These are phyloP conservation scores for Plasmopara muralis DNA, from an alignment of 352 stramenopile genomes.

Conservation along the genomic window DNA sequence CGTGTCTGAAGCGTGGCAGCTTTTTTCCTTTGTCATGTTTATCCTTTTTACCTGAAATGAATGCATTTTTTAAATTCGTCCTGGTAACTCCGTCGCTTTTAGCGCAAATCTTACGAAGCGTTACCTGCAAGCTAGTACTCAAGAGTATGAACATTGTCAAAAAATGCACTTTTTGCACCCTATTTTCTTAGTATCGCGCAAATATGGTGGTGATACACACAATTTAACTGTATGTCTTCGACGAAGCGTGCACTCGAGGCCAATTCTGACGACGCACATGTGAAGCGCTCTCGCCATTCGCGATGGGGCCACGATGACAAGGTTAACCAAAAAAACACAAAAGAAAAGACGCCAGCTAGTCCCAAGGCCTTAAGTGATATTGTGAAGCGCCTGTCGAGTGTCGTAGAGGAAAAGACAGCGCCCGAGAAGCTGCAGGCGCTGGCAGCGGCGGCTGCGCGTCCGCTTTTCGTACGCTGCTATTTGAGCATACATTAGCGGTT, in stretches of 20 bases:
- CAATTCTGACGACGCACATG: constrained; percentile 7
- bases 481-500: constrained; percentile 8
- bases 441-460: constrained; percentile 12
- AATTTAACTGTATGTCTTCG: constrained; percentile 9
- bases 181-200: no score
- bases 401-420: constrained; percentile 59
- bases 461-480: constrained; percentile 25
- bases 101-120: no score
- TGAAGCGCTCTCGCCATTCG: constrained; percentile 33
- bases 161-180: no score
- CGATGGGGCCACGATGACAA: constrained; percentile 31
- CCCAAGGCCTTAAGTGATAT: constrained; percentile 44
- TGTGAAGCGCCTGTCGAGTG: constrained; percentile 50
- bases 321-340: not conserved
- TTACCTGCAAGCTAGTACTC: no score
- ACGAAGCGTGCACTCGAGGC: constrained; percentile 21
- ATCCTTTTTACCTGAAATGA: no score
- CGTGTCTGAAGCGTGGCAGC: no score
- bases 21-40: no score
- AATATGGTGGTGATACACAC: not conserved
- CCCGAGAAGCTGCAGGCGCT: constrained; percentile 29
- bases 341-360: constrained; percentile 7
- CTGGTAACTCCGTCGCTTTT: no score
- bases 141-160: no score
- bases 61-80: no score